Percentiles rank a stretch among this genome's conserved stretches.
Evolutionary conservation across 139 green algal genomes (phyloP).

Genomic region (Picochlorum costavermella): DNA sequence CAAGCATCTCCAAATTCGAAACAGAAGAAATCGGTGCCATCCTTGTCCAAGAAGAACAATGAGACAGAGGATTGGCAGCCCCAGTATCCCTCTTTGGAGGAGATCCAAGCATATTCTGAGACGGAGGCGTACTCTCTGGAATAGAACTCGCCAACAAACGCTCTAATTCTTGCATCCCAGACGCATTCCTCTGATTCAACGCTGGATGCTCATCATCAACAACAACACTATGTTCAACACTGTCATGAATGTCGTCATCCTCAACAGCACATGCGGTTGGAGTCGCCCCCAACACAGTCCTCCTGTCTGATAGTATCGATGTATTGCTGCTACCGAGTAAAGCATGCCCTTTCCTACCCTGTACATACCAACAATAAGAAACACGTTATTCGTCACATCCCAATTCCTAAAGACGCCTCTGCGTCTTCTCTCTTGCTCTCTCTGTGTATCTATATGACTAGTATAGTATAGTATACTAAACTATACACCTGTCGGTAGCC

Average conservation of each 20-base stretch:
- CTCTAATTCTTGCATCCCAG: background rate
- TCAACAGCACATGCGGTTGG: too few relatives aligned
- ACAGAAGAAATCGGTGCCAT: slow-evolving; percentile 3
- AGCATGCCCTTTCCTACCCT: too few relatives aligned
- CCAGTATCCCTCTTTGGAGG: background rate
- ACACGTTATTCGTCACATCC: too few relatives aligned
- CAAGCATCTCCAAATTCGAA: slow-evolving; percentile 8
- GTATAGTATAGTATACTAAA: too few relatives aligned
- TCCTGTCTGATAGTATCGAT: too few relatives aligned
- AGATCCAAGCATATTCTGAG: slow-evolving; percentile 2
- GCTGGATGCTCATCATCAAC: background rate
- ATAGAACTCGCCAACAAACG: background rate
- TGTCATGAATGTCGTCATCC: background rate
- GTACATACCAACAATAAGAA: too few relatives aligned
- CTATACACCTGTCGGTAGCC: too few relatives aligned
- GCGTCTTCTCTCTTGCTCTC: too few relatives aligned
- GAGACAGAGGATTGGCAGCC: slow-evolving; percentile 1
- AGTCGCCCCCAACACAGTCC: too few relatives aligned
- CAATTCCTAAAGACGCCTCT: too few relatives aligned
- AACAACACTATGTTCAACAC: background rate
- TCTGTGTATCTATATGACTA: too few relatives aligned
- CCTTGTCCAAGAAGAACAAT: slow-evolving; percentile 8
- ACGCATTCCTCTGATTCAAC: background rate
- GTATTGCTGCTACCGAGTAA: too few relatives aligned
- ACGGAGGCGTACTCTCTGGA: background rate